Percentiles rank a stretch among this genome's conserved stretches.
Evolutionary conservation across 805 yeast genomes (phyloP).

Genomic region (Ogataea glucozyma): DNA sequence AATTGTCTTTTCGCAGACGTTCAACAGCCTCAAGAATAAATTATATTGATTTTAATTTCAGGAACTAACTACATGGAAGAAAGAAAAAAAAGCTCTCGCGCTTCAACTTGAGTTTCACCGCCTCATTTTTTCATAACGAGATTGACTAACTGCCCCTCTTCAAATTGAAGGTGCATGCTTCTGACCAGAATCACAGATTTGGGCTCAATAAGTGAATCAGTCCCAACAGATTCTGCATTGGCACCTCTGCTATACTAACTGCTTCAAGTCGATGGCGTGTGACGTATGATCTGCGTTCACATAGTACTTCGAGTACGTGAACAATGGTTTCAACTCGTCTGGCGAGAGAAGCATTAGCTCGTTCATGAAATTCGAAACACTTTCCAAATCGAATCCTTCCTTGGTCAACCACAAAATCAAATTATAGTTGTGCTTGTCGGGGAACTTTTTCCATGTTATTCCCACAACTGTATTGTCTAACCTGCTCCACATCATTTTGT

Average conservation of each 20-base stretch:
- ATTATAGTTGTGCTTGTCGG: slow-evolving; percentile 15
- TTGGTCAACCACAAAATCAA: slow-evolving; percentile 20
- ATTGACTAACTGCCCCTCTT: no score
- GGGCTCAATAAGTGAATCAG: no score
- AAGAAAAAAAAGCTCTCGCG: no score
- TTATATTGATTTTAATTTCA: no score
- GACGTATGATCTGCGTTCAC: slow-evolving; percentile 19
- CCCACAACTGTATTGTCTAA: slow-evolving; percentile 23
- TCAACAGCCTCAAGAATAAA: no score
- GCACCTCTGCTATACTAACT: background rate
- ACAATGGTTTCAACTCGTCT: slow-evolving; percentile 21
- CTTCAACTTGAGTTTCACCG: no score
- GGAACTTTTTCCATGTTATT: slow-evolving; percentile 20
- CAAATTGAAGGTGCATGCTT: no score
- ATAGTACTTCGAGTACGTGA: slow-evolving; percentile 21
- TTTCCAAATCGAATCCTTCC: slow-evolving; percentile 16
- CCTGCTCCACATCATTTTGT: slow-evolving; percentile 22
- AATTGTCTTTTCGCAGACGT: no score
- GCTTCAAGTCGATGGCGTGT: slow-evolving; percentile 17
- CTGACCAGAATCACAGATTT: no score
- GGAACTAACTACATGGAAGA: no score
- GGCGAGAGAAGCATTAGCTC: slow-evolving; percentile 20
- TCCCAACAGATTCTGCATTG: no score
- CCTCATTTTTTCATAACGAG: no score
- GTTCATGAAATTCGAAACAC: slow-evolving; percentile 17